Base-by-base conservation (phyloP, 495 filamentous ascomycete genomes). In the Talaromyces ruber region DNA sequence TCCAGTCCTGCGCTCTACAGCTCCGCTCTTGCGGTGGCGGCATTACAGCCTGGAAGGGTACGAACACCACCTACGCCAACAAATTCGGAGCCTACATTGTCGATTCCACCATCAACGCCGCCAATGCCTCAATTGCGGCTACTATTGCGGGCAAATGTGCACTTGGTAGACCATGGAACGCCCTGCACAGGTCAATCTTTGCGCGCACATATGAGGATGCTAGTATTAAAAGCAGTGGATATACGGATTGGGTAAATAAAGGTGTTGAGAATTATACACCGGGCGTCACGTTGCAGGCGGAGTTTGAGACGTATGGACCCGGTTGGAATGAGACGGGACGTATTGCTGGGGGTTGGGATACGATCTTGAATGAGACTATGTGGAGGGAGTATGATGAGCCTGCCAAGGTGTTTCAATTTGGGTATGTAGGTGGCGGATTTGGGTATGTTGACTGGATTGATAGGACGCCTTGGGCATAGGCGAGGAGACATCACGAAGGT, bases 31-130 rank as follows among this genome's bases (percentile, higher is more conserved):
- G 83, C 66, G 84, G 84, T 26, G 84, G 84, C 62, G 84, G 84
- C 53, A 79, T 86, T 54, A 85, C 82, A n/a, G 84, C 84, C 6
- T 86, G 84, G 84, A 87, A 87, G 60, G 84, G 83, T 14, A 83
- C 79, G 1, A 87, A 87, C 69, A 86, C 83, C 0, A 86, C 82
- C 24, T 84, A 81, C 62, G 64, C 65, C 6, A 87, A 87, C 70
- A 85, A 84, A 61, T 87, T 84, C 71, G 84, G 84, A 28, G 75
- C 84, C 18, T 87, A 86, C 70, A 80, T 87, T 62, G 71, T 76
- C 43, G 74, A 80, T 60, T 81, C 78, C 24, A 70, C 65, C 32
- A 70, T 84, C 26, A 65, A 68, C 3, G 79, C 80, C 0, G 81
- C 79, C 57, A 86, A 87, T 65, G 58, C 72, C 22, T 80, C 78